These are phyloP conservation scores for Amaranthus hypochondriacus DNA, from an alignment of 148 eudicot species.

Conservation along the genomic window DNA sequence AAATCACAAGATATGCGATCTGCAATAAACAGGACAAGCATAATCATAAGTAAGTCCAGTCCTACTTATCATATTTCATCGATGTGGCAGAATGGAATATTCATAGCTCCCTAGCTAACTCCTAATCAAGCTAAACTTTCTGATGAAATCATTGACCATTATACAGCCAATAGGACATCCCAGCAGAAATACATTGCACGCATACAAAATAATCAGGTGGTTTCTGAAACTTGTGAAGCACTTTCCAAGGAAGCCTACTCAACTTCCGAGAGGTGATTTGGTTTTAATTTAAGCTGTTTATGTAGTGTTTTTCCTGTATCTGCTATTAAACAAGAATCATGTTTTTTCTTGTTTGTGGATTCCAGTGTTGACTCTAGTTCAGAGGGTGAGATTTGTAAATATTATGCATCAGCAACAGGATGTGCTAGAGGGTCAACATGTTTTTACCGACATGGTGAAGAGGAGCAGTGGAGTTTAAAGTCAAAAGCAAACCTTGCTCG, in stretches of 20 bases:
- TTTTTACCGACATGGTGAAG: slow-evolving; percentile 32
- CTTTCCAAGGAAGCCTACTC: slow-evolving; percentile 23
- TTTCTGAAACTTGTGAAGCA: slow-evolving; percentile 26
- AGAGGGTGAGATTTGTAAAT: slow-evolving; percentile 30
- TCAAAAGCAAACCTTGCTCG: slow-evolving; percentile 17
- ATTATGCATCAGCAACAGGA: slow-evolving; percentile 30
- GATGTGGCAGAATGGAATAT: background rate
- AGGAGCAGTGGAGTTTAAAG: slow-evolving; percentile 19
- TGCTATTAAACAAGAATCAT: background rate
- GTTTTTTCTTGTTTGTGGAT: slow-evolving; percentile 4
- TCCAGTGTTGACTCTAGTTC: slow-evolving; percentile 24
- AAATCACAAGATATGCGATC: slow-evolving; percentile 40
- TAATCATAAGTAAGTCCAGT: slow-evolving; percentile 31
- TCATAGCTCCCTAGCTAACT: background rate
- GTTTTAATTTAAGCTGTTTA: background rate
- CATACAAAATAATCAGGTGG: slow-evolving; percentile 26
- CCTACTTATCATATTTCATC: background rate
- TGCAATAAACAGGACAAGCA: slow-evolving; percentile 25
- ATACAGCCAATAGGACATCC: slow-evolving; percentile 28
- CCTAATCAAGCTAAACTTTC: background rate
- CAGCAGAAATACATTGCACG: slow-evolving; percentile 27
- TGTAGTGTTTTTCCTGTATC: background rate
- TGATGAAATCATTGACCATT: background rate
- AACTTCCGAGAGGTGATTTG: slow-evolving; percentile 27
- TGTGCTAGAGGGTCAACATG: slow-evolving; percentile 34